Evolutionary conservation across 768 basidiomycete genomes (phyloP), one percentile per base, ranked within the genome.

Genomic region (Hysterangium stoloniferum): DNA sequence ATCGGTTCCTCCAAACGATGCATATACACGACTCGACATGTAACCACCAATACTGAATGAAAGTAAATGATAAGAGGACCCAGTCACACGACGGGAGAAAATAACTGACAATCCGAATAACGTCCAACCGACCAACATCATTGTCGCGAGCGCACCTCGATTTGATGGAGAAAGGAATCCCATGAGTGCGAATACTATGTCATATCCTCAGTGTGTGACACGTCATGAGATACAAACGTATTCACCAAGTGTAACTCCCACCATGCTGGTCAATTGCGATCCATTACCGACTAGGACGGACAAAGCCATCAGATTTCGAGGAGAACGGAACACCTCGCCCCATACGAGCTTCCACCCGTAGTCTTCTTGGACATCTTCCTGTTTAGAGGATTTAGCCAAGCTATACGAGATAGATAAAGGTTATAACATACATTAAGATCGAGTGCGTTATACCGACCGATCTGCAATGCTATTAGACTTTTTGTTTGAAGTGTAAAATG

Each of bases 321-420:
- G 95, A 1, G 83, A 71, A 19, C 95, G 79, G 74, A 97, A 98
- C 15, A 98, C 89, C 66, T 98, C 95, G 19, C 92, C 93, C 58
- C 96, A 92, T 20, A 98, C 82, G 15, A 98, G 78, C 62, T 98
- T 98, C 95, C 95, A 98, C 1, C 95, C 95, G 78, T 85, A 95
- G 58, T 98, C 95, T 69, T 98, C 95, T 66, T 94, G 91, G 2
- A 96, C 87, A 59, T 95, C 92, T 61, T 95, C 92, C 87, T 91
- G 56, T 29, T 25, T 45, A 24, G 9, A 33, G 41, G 32, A 41
- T 41, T 24, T 35, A 25, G 5, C 13, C 33, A 17, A 11, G 25
- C 29, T 19, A 24, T 29, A 37, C 17, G 17, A n/a, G 33, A 38
- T 46, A 15, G 20, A 51, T 35, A 6, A 2, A 20, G 15, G 20